phyloP scores from a whole-genome alignment of 1,284 basidiomycete species.

The Thecaphora thlaspeos region DNA sequence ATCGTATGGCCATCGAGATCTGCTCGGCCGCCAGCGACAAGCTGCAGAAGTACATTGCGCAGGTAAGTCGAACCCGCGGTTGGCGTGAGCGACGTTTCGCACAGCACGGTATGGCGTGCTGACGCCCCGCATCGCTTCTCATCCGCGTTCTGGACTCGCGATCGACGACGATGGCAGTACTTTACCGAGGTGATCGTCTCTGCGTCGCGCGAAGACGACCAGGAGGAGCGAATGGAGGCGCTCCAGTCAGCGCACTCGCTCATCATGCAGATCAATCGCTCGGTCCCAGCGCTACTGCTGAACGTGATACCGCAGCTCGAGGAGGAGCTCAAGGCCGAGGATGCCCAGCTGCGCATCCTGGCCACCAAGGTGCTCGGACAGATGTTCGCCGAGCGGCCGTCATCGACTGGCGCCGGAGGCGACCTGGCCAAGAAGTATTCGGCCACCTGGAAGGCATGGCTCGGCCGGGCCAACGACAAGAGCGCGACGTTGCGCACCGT shows the following conservation, averaged over 20 bases:
- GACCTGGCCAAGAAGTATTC: conserved; percentile 78
- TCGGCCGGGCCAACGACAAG: conserved; percentile 77
- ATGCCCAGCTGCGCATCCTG: conserved; percentile 71
- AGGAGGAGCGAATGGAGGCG: conserved; percentile 33
- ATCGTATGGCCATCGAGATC: conserved; percentile 81
- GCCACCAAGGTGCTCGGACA: conserved; percentile 81
- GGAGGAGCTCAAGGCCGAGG: conserved; percentile 79
- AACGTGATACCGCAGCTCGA: conserved; percentile 91
- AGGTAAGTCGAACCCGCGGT: conserved; percentile 54
- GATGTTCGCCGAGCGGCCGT: conserved; percentile 69
- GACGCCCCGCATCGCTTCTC: conserved; percentile 20
- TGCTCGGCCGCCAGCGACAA: conserved; percentile 81
- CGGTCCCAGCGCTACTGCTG: conserved; percentile 77
- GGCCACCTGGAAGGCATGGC: conserved; percentile 81
- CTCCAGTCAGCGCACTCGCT: conserved; percentile 76
- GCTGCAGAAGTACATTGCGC: conserved; percentile 82
- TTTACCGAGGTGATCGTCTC: conserved; percentile 56
- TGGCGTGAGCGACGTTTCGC: too few relatives aligned
- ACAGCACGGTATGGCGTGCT: too few relatives aligned
- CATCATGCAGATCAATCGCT: conserved; percentile 77
- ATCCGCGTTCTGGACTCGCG: too few relatives aligned
- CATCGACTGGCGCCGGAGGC: conserved; percentile 31
- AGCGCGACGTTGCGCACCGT: conserved; percentile 70
- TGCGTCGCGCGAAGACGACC: conserved; percentile 57
- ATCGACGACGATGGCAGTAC: too few relatives aligned